These are phyloP conservation scores for Pseudogymnoascus destructans DNA, from an alignment of 2,329 filamentous ascomycete species.

Conservation along the genomic window DNA sequence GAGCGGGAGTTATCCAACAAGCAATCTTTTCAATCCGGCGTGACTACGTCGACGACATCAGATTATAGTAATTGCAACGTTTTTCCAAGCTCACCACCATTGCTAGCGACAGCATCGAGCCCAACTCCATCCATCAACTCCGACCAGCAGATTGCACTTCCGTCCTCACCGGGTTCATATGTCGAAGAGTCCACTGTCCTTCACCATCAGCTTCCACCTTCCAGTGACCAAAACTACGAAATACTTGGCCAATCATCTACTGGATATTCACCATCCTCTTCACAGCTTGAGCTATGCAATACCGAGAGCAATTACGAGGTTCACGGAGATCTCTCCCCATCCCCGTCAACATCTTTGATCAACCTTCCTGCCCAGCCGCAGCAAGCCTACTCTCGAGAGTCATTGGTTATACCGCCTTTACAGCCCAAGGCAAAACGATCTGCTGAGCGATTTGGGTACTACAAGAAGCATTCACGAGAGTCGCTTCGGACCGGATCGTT, in stretches of 20 bases:
- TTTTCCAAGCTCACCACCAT: slow-evolving; percentile 17
- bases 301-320: slow-evolving; percentile 38
- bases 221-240: slow-evolving; percentile 34
- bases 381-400: slow-evolving; percentile 45
- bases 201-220: slow-evolving; percentile 7
- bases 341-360: slow-evolving; percentile 24
- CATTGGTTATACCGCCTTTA: slow-evolving; percentile 43
- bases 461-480: slow-evolving; percentile 39
- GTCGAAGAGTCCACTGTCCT: slow-evolving; percentile 8
- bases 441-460: slow-evolving; percentile 36
- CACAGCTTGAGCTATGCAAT: slow-evolving; percentile 13
- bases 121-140: slow-evolving; percentile 14
- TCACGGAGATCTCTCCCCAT: slow-evolving; percentile 33
- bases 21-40: slow-evolving; percentile 24
- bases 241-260: slow-evolving; percentile 40
- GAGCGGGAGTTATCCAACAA: slow-evolving; percentile 23
- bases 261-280: slow-evolving; percentile 16
- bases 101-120: slow-evolving; percentile 17
- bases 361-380: slow-evolving; percentile 12
- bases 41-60: slow-evolving; percentile 22
- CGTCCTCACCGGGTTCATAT: background rate
- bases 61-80: slow-evolving; percentile 26
- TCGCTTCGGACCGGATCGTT: slow-evolving; percentile 40
- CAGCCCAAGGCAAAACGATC: slow-evolving; percentile 35
- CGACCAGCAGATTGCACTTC: slow-evolving; percentile 1